Evolutionary conservation across 2,329 filamentous ascomycete species (phyloP), one percentile per base, ranked within the genome.

Genomic region (Volutella citrinella): DNA sequence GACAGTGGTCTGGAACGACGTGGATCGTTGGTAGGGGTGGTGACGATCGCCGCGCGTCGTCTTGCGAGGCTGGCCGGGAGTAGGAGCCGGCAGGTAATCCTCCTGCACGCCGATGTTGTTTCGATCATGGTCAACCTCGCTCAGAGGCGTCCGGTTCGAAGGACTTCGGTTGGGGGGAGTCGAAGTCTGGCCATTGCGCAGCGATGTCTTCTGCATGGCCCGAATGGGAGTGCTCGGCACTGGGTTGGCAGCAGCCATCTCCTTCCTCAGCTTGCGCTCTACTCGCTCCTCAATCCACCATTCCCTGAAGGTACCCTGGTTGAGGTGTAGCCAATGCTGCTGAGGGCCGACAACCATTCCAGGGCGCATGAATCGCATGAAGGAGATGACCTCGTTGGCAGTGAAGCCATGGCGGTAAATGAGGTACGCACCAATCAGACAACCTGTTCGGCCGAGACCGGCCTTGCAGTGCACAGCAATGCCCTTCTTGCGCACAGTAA

Each of bases 391-490:
- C 66, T 96, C 91, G 57, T 97, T 95, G 46, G 93, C 93, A 6
- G 91, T 97, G 64, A 97, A 98, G 37, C 88, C 93, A 62, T 97
- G 85, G 48, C 90, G 81, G 70, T 98, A 98, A 58, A 98, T 97
- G 42, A 98, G 75, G 58, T 98, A 98, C 19, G 93, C 93, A 38
- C 93, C 93, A 55, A 98, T 98, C 45, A 98, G 70, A 61, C 93
- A 98, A 11, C 93, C 93, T 2, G 93, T 98, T 29, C 93, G 83
- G 18, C 93, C 93, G 14, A 98, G 80, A 29, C 93, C 93, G 53
- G 93, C 93, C 69, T 98, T 98, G 78, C 93, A 98, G 67, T 98
- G 93, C 7, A 98, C 93, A 5, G 93, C 93, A 46, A 98, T 96
- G 27, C 84, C 86, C 74, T 89, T 90, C 65, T 90, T 88, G 67